Evolutionary conservation across 2,329 filamentous ascomycete species (phyloP), one percentile per base, ranked within the genome.

Genomic region (Ophiostoma populinum): DNA sequence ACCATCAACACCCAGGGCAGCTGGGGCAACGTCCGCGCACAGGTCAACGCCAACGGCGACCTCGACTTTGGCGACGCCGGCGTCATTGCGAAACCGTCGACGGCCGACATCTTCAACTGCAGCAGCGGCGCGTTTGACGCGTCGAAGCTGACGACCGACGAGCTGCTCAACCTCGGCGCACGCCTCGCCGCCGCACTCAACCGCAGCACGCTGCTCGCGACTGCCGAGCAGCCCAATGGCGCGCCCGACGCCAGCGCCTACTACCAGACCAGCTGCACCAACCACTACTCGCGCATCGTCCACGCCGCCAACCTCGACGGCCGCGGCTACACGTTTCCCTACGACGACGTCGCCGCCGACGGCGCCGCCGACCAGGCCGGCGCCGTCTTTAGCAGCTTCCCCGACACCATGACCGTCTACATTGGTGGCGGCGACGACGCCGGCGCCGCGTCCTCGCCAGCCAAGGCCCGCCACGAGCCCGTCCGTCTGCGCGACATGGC

Each of bases 141-240:
- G 26, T 56, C 56, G 32, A 45, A 56, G 5, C 54, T 53, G 24
- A 57, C 61, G 36, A 48, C 53, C 3, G 56, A 55, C 33, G 54
- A 62, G 47, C 61, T 64, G 49, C 66, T 69, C 40, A 73, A 74
- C 41, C 67, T 86, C 37, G 74, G 75, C 7, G 78, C 82, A 0
- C 65, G 81, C n/a, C 56, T 90, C 11, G 68, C 76, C 0, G 80
- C 81, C 1, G 79, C 76, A 1, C 70, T 87, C 47, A 83, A 86
- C 54, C 66, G 81, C 16, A 74, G 68, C 22, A 86, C 77, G 9
- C 54, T 90, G 40, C 54, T 80, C 33, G 48, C 54, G 15, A 56
- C 66, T 45, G 35, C 51, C n/a, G 46, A 48, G 43, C 71, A 67
- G 54, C 72, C 68, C 11, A 58, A 66, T 36, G 57, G 59, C 34